These are phyloP conservation scores for Neocucurbitaria cava DNA, from an alignment of 2,329 filamentous ascomycete genomes.

Conservation along the genomic window DNA sequence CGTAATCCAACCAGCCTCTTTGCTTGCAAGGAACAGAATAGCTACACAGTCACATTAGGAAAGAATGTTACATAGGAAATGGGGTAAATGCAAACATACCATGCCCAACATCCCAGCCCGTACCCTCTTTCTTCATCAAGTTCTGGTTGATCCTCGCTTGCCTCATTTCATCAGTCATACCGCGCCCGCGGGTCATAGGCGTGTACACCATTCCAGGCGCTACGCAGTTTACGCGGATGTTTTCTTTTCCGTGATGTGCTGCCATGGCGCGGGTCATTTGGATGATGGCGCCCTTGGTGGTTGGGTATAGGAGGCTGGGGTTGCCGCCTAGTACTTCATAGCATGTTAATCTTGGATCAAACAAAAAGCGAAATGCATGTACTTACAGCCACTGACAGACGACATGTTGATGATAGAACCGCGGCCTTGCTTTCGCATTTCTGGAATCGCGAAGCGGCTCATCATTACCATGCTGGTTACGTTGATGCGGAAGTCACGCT, in stretches of 20 bases:
- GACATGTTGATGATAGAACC: conserved; percentile 83
- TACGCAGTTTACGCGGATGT: conserved; percentile 75
- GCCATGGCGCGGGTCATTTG: conserved; percentile 76
- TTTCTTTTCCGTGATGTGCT: conserved; percentile 72
- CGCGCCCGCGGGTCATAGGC: conserved; percentile 29
- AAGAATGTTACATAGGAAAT: not conserved
- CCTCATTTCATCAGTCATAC: conserved; percentile 36
- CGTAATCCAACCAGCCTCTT: conserved; percentile 29
- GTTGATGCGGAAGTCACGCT: conserved; percentile 71
- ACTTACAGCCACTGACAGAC: conserved; percentile 71
- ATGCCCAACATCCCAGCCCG: conserved; percentile 23
- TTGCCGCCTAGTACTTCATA: conserved; percentile 66
- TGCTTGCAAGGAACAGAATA: conserved; percentile 17
- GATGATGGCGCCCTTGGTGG: conserved; percentile 75
- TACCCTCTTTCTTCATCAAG: conserved; percentile 30
- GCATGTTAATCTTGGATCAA: not conserved
- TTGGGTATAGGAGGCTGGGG: conserved; percentile 76
- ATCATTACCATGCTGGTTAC: conserved; percentile 80
- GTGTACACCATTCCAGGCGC: conserved; percentile 67
- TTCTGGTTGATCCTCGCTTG: conserved; percentile 31
- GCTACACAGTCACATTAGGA: not conserved
- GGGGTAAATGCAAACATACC: not conserved
- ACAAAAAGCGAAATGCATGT: not conserved
- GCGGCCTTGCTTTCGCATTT: conserved; percentile 67
- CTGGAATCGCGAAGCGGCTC: conserved; percentile 73